phyloP scores from a whole-genome alignment of 2,329 filamentous ascomycete genomes.

The Chaetomium sp. region DNA sequence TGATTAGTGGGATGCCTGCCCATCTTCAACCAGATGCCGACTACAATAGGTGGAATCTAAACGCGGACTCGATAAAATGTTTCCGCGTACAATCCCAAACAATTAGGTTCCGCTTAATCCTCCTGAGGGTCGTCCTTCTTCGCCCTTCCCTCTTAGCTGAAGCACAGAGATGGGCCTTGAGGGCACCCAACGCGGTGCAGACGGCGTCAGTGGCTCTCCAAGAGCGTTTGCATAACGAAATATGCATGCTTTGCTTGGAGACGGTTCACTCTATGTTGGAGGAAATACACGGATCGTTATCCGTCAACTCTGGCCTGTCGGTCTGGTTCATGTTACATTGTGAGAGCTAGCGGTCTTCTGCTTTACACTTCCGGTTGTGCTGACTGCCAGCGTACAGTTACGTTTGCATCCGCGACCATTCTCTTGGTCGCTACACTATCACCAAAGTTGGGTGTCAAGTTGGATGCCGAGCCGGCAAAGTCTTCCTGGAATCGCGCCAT shows the following conservation, averaged over 20 bases:
- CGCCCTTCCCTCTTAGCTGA: constrained; percentile 16
- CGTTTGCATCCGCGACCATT: constrained; percentile 14
- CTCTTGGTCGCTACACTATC: constrained; percentile 18
- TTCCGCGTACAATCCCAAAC: constrained; percentile 9
- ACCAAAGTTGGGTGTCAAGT: constrained; percentile 9
- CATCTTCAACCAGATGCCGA: constrained; percentile 12
- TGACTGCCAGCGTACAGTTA: constrained; percentile 4
- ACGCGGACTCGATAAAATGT: constrained; percentile 1
- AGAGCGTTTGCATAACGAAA: constrained; percentile 8
- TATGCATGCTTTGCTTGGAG: constrained; percentile 13
- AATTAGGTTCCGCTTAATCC: constrained; percentile 5
- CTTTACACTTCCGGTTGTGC: not conserved
- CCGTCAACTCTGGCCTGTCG: not conserved
- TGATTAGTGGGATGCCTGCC: constrained; percentile 2
- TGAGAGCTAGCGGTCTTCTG: not conserved
- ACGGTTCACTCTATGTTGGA: constrained; percentile 12
- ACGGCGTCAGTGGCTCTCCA: constrained; percentile 6
- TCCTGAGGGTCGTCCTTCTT: constrained; percentile 12
- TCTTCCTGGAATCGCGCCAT: constrained; percentile 18
- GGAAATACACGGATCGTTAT: constrained; percentile 7
- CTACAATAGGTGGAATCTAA: not conserved
- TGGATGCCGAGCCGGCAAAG: constrained; percentile 10
- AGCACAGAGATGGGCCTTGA: constrained; percentile 10
- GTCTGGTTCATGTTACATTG: constrained; percentile 19
- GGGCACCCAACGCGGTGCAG: not conserved